Evolutionary conservation across 176 grass and related monocot species (phyloP).

Genomic region (Olyra latifolia): DNA sequence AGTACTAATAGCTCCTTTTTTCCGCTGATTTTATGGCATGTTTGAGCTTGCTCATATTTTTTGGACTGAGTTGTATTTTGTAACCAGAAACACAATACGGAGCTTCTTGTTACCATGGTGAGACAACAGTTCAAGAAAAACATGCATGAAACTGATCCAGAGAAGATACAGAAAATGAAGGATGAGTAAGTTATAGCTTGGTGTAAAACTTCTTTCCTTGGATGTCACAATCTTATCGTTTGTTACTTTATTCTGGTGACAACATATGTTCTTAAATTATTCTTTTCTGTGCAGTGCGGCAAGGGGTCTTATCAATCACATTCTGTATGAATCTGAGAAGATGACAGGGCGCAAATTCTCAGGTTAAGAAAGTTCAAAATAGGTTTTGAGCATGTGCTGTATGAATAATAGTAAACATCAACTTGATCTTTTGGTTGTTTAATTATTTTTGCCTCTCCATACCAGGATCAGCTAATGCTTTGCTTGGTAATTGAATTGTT

Average conservation of each 20-base stretch:
- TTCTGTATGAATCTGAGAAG: conserved; percentile 84
- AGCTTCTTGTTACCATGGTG: conserved; percentile 82
- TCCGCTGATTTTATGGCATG: background rate
- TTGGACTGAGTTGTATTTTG: conserved; percentile 34
- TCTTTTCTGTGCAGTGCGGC: conserved; percentile 71
- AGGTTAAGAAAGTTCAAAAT: conserved; percentile 41
- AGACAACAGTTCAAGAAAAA: conserved; percentile 95
- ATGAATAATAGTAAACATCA: conserved; percentile 28
- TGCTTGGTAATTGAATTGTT: conserved; percentile 3
- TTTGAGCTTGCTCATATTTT: background rate
- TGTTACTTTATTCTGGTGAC: background rate
- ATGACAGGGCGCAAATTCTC: conserved; percentile 77
- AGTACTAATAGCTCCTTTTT: background rate
- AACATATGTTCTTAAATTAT: conserved; percentile 29
- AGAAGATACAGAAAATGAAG: conserved; percentile 97
- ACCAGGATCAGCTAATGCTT: conserved; percentile 18
- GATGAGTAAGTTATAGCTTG: conserved; percentile 66
- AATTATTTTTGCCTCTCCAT: background rate
- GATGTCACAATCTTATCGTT: conserved; percentile 22
- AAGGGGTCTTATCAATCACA: conserved; percentile 97
- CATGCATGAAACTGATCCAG: conserved; percentile 90
- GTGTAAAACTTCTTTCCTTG: background rate
- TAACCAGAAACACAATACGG: conserved; percentile 88
- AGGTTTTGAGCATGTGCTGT: background rate
- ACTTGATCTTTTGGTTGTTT: conserved; percentile 4